These are phyloP conservation scores for Clarireedia monteithiana DNA, from an alignment of 2,329 filamentous ascomycete species.

Conservation along the genomic window DNA sequence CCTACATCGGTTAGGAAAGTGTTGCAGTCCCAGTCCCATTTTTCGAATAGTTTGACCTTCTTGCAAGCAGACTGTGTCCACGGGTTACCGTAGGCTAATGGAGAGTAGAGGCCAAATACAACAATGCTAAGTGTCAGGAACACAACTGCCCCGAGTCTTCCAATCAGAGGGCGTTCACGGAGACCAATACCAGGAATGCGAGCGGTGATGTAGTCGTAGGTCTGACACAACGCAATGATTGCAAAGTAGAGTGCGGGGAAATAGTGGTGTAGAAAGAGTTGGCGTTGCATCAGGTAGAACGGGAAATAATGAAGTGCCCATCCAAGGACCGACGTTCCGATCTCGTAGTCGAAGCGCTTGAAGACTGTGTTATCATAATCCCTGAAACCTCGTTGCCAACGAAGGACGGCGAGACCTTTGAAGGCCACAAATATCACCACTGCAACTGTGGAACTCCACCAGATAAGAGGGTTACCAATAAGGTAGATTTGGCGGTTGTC, in stretches of 20 bases:
- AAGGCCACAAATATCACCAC: slow-evolving; percentile 71
- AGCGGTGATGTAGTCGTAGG: slow-evolving; percentile 76
- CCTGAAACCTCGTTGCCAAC: slow-evolving; percentile 88
- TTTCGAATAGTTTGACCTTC: slow-evolving; percentile 75
- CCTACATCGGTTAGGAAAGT: slow-evolving; percentile 82
- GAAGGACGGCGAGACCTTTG: slow-evolving; percentile 79
- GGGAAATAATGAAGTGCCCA: slow-evolving; percentile 99
- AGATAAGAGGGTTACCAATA: slow-evolving; percentile 88
- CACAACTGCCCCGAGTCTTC: slow-evolving; percentile 62
- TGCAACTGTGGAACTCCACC: slow-evolving; percentile 80
- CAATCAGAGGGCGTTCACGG: slow-evolving; percentile 62
- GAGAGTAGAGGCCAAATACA: slow-evolving; percentile 78
- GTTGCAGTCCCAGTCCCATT: slow-evolving; percentile 98
- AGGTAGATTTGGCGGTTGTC: slow-evolving; percentile 94
- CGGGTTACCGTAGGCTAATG: slow-evolving; percentile 83
- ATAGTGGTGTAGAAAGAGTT: slow-evolving; percentile 97
- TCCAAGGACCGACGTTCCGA: slow-evolving; percentile 80
- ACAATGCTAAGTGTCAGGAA: slow-evolving; percentile 69
- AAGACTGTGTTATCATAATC: slow-evolving; percentile 79
- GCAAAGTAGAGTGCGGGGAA: slow-evolving; percentile 96
- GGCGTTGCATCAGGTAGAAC: slow-evolving; percentile 95
- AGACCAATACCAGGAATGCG: slow-evolving; percentile 63
- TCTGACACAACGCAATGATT: slow-evolving; percentile 79
- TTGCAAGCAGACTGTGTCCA: slow-evolving; percentile 90
- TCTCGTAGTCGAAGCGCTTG: slow-evolving; percentile 97